Evolutionary conservation across 108 stramenopile genomes (phyloP).

Genomic region (Fistulifera solaris): DNA sequence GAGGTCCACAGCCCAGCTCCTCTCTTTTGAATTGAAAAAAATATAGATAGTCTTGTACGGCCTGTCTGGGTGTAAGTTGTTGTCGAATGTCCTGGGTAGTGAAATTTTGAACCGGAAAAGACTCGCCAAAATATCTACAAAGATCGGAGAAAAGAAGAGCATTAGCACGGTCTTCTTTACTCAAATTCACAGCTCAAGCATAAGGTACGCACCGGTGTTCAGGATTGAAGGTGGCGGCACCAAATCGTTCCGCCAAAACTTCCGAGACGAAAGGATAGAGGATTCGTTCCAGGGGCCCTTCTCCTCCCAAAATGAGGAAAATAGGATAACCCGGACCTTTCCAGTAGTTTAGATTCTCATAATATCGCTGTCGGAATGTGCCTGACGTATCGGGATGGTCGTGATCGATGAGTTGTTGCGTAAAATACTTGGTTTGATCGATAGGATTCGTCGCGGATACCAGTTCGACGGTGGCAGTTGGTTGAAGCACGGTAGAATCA

Average conservation of each 20-base stretch:
- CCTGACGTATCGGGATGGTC: constrained; percentile 6
- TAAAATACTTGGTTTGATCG: no score
- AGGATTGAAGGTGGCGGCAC: constrained; percentile 37
- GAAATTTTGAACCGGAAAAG: constrained; percentile 20
- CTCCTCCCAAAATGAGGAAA: constrained; percentile 66
- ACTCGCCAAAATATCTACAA: constrained; percentile 25
- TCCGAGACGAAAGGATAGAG: constrained; percentile 27
- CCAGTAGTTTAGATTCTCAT: constrained; percentile 33
- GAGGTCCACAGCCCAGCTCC: constrained; percentile 36
- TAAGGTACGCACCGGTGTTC: constrained; percentile 61
- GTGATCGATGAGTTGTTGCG: neutral
- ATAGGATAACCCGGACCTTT: constrained; percentile 66
- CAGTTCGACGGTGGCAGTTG: no score
- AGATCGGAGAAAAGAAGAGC: no score
- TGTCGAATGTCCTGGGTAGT: neutral
- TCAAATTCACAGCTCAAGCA: no score
- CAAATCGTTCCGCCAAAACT: constrained; percentile 32
- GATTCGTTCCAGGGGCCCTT: constrained; percentile 37
- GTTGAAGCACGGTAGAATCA: no score
- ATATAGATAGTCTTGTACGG: constrained; percentile 20
- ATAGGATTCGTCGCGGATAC: no score
- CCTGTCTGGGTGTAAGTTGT: constrained; percentile 35
- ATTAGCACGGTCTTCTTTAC: no score
- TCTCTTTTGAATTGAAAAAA: constrained; percentile 15
- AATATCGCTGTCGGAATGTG: constrained; percentile 44